Evolutionary conservation across 352 stramenopile species (phyloP).

Genomic region (Globisporangium irregulare): DNA sequence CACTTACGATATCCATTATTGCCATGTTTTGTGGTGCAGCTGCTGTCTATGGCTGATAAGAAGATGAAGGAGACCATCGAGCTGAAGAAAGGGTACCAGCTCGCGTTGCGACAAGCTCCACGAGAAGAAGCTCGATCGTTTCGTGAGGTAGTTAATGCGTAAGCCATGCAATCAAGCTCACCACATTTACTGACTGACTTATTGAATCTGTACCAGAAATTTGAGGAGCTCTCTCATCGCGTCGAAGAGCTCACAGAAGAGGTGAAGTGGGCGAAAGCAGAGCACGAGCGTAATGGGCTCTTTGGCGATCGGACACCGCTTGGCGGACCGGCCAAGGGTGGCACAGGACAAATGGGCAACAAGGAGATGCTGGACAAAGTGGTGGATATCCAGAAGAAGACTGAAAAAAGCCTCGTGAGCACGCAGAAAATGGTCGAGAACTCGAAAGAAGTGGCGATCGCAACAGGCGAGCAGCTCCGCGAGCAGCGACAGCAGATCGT

Average conservation of each 20-base stretch:
- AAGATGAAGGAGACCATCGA: slow-evolving; percentile 83
- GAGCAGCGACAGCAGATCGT: slow-evolving; percentile 85
- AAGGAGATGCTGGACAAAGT: slow-evolving; percentile 75
- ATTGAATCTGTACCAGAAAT: slow-evolving; percentile 49
- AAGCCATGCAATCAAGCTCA: background rate
- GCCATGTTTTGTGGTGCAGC: slow-evolving; percentile 23
- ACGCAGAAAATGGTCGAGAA: slow-evolving; percentile 85
- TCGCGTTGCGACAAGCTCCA: slow-evolving; percentile 72
- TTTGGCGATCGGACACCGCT: slow-evolving; percentile 59
- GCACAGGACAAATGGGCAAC: slow-evolving; percentile 42
- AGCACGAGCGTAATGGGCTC: slow-evolving; percentile 72
- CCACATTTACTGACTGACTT: background rate
- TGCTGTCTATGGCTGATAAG: slow-evolving; percentile 74
- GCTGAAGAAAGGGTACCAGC: slow-evolving; percentile 84
- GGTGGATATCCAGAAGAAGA: slow-evolving; percentile 82
- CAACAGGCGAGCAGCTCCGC: slow-evolving; percentile 73
- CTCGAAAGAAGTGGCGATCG: slow-evolving; percentile 78
- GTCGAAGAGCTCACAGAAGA: slow-evolving; percentile 81
- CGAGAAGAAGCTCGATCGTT: slow-evolving; percentile 65
- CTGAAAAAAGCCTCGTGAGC: slow-evolving; percentile 78
- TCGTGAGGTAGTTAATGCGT: slow-evolving; percentile 43
- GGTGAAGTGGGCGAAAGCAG: slow-evolving; percentile 75
- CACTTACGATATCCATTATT: background rate
- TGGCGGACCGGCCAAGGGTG: slow-evolving; percentile 24
- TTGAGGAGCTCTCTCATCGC: slow-evolving; percentile 72